Evolutionary conservation across 306 rosid species (phyloP).

Genomic region (Vicia faba): DNA sequence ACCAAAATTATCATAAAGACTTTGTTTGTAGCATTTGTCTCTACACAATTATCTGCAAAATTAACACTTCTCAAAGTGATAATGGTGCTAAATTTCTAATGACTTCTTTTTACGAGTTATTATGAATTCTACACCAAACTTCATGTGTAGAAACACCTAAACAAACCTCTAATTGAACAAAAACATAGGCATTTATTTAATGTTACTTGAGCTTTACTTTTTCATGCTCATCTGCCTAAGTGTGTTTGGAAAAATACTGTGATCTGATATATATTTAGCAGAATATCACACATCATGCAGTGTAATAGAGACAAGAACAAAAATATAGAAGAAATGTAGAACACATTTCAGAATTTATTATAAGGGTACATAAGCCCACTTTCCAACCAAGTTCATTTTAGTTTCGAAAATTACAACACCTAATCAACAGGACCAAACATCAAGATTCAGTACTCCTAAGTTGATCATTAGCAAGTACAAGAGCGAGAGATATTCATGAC

Average conservation of each 20-base stretch:
- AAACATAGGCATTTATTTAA: no score
- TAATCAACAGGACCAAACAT: constrained; percentile 23
- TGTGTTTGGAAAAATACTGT: neutral
- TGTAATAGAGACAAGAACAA: neutral
- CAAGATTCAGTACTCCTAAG: constrained; percentile 37
- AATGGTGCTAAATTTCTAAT: no score
- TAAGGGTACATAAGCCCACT: constrained; percentile 8
- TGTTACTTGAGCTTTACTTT: no score
- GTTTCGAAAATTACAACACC: constrained; percentile 38
- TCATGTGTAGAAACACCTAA: no score
- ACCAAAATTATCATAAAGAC: no score
- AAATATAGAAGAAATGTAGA: neutral
- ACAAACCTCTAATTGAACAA: no score
- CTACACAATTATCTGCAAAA: no score
- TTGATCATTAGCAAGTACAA: constrained; percentile 33
- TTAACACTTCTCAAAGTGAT: no score
- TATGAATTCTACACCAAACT: no score
- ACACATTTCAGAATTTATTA: constrained; percentile 1
- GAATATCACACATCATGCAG: neutral
- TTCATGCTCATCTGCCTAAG: no score
- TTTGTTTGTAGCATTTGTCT: no score
- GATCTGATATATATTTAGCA: neutral
- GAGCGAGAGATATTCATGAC: constrained; percentile 33
- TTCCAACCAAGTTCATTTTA: constrained; percentile 27
- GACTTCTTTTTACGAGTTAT: no score